These are phyloP conservation scores for Phytopythium ostracodes DNA, from an alignment of 352 stramenopile genomes.

Conservation along the genomic window DNA sequence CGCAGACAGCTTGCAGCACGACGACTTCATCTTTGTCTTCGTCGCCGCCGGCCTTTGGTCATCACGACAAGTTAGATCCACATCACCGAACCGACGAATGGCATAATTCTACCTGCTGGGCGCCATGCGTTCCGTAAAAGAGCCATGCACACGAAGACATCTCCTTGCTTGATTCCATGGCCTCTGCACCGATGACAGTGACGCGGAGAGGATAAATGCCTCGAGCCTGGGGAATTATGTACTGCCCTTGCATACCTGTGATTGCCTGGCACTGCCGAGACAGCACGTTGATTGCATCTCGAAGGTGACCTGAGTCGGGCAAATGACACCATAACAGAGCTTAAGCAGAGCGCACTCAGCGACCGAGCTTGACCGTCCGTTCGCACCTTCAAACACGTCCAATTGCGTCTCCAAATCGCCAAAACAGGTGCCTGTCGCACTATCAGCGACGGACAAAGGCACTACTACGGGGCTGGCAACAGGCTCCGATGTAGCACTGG, in stretches of 20 bases:
- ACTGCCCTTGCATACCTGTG: slow-evolving; percentile 39
- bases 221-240: too few species aligned
- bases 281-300: slow-evolving; percentile 34
- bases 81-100: too few species aligned
- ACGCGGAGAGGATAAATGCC: background rate
- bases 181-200: slow-evolving; percentile 10
- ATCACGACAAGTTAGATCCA: background rate
- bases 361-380: background rate
- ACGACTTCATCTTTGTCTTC: background rate
- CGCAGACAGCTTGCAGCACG: slow-evolving; percentile 30
- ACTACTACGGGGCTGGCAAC: background rate
- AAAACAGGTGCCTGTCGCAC: slow-evolving; percentile 11
- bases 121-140: background rate
- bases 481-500: too few species aligned
- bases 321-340: background rate
- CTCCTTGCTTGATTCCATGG: slow-evolving; percentile 19
- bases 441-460: background rate
- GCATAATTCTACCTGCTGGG: background rate
- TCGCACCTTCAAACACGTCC: slow-evolving; percentile 37
- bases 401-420: slow-evolving; percentile 22
- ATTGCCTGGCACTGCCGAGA: slow-evolving; percentile 56
- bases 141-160: background rate
- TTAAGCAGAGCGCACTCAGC: background rate
- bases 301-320: slow-evolving; percentile 23
- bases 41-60: background rate